Base-by-base conservation (phyloP, 192 early-diverging fungal species). In the Physocladia obscura region DNA sequence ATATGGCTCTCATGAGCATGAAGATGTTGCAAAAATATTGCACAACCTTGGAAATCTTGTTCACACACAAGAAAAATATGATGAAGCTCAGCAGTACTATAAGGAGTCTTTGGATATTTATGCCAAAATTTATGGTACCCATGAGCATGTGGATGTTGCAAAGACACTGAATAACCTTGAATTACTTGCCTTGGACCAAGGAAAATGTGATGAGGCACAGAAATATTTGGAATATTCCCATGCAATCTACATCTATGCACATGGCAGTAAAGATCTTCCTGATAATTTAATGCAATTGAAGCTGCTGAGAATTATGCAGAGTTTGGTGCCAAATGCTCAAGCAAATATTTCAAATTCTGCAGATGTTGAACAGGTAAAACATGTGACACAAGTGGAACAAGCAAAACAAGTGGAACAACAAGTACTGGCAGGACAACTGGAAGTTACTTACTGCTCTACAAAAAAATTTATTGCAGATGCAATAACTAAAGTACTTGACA, bases 41-140 rank as follows among this genome's bases (percentile, higher is more conserved):
- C 32, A 70, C 3, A 70, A 70, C 31, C 34, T 70, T 11, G 69
- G 56, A 6, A 47, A 47, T 26, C 22, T 39, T 1, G 30, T 22
- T 29, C 19, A 19, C 0, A 47, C 26, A 21, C 65, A 71, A 32
- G 31, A 49, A 29, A 19, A 69, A 24, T 70, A 71, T 30, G 19
- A 17, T 5, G 50, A 60, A 32, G 69, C 69, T 24, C 44, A 50
- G 29, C 6, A 70, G 24, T 63, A 32, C 44, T 70, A 65, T 32
- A 8, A 60, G 50, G 69, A 70, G 21, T 70, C 69, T 27, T 37
- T 70, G 17, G 26, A 6, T 8, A 70, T 70, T 6, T 70, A 70
- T 70, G 69, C 69, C 19, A 44, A 70, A 8, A 8, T 70, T 6
- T 70, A 49, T 32, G 63, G 63, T 17, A 70, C 65, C 15, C 13